Conservation (phyloP, 192 early-diverging fungal genomes). For the Paraglomus occultum region DNA sequence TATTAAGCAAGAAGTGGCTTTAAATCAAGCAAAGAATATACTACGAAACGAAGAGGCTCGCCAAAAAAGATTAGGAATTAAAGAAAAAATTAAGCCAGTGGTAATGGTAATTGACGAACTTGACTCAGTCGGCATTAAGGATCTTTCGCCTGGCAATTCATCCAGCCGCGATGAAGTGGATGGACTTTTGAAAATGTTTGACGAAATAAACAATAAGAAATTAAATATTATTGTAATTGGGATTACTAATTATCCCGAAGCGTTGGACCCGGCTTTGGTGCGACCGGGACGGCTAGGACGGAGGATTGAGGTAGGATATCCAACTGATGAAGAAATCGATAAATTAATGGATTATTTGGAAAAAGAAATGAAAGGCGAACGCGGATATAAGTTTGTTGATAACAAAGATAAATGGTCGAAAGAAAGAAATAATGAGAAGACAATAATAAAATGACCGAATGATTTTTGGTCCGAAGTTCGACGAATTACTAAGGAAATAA, state of each 20-base stretch:
- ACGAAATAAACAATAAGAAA: background rate
- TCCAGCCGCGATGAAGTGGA: background rate
- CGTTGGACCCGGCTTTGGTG: background rate
- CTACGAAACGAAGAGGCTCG: background rate
- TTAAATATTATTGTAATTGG: slow-evolving; percentile 7
- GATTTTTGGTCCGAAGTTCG: slow-evolving; percentile 7
- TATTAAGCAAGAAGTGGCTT: background rate
- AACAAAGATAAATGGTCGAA: too few species aligned
- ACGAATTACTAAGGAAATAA: background rate
- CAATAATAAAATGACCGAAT: background rate
- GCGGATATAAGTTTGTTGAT: too few species aligned
- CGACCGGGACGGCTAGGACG: slow-evolving; percentile 1
- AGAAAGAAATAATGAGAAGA: background rate
- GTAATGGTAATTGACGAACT: slow-evolving; percentile 4
- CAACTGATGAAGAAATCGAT: background rate
- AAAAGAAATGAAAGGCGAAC: background rate
- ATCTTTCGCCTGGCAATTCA: background rate
- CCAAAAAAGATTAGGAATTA: too few species aligned
- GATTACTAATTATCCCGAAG: background rate
- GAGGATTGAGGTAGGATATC: background rate
- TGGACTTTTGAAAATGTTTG: background rate
- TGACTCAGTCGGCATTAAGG: slow-evolving; percentile 3
- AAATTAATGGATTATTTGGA: background rate
- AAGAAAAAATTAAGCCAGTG: background rate
- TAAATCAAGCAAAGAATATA: background rate